Base-by-base conservation (phyloP, 768 basidiomycete genomes). In the Trametes cingulata region DNA sequence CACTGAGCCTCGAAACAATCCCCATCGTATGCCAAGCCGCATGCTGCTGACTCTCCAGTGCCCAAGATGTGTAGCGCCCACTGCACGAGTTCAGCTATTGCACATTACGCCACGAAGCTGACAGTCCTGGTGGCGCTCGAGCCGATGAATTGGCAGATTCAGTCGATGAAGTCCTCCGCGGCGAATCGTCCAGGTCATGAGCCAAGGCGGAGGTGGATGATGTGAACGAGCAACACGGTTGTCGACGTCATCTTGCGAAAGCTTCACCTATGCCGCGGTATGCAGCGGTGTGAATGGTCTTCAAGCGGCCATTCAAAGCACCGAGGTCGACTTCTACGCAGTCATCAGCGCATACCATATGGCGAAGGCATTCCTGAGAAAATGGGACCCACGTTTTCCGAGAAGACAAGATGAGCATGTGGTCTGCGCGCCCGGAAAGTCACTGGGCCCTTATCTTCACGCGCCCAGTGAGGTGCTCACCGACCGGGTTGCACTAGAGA, bases 351-450 rank as follows among this genome's bases (percentile, higher is more conserved):
- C 42, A 43, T 42, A 50, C 52, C 61, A 58, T 58, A 58, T 46
- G 61, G 61, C 56, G 45, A 43, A 53, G 56, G 22, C 61, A 33
- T 27, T 39, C 61, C 51, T 63, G 61, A 62, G 61, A 63, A 63
- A 47, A 35, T n/a, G 12, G 24, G 56, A 54, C 56, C 52, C 61
- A 54, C 56, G 56, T 58, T 53, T 45, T 58, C 41, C 33, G 43
- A 58, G 61, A 63, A 63, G 61, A 27, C 61, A 9, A 22, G 41
- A 47, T 8, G 46, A 63, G 61, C 61, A 58, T 63, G 53, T 55
- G 61, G 27, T 63, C 33, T 51, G 37, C 45, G 56, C 55, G 56
- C 43, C 46, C 56, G 43, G 17, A 42, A 17, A 36, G 49, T 61
- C 60, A 56, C 49, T 56, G 43, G 55, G 47, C 15, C 58, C 47